Base-by-base conservation (phyloP, 2,329 filamentous ascomycete species). In the Teratosphaeria gauchensis region DNA sequence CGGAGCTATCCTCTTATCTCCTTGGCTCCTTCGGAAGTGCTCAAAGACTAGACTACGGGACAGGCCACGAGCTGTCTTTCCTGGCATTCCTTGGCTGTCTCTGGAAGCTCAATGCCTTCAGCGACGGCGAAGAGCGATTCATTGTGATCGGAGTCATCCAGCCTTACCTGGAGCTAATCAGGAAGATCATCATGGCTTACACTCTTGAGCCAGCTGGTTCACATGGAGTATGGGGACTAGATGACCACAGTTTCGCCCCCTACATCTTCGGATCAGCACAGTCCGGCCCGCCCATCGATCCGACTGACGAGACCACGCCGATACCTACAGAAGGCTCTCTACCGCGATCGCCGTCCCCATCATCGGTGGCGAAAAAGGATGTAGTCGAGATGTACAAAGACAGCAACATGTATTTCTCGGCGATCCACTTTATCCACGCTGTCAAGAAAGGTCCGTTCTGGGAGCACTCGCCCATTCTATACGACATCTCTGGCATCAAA, bases 191-290 rank as follows among this genome's bases (percentile, higher is more conserved):
- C 66, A 78, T 90, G 55, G 92, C 86, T 2, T 99, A 97, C 72
- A 96, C 87, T 0, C 83, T 99, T 21, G 94, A 99, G 71, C 94
- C 94, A 3, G 94, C 94, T 5, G 94, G 94, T 2, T 95, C 92
- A 1, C 94, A 97, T 71, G 94, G 94, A 2, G 94, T 99, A 21
- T 99, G 94, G 94, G 94, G 94, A 21, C 80, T 99, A n/a, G 94
- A 99, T 71, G 94, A 99, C 72, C 92, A 99, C 74, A 92, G 85
- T 8, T 97, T 99, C 72, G 74, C 94, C 30, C 89, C 94, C 0
- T 99, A 97, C 73, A 90, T 99, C 58, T 92, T 97, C 63, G 94
- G 94, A 33, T 96, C 92, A 1, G 92, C 94, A 0, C 94, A 99
- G 71, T 79, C 95, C 48, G 87, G 87, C 9, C 87, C 90, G 0